These are phyloP conservation scores for Colletotrichum agaves DNA, from an alignment of 2,329 filamentous ascomycete species.

Conservation along the genomic window DNA sequence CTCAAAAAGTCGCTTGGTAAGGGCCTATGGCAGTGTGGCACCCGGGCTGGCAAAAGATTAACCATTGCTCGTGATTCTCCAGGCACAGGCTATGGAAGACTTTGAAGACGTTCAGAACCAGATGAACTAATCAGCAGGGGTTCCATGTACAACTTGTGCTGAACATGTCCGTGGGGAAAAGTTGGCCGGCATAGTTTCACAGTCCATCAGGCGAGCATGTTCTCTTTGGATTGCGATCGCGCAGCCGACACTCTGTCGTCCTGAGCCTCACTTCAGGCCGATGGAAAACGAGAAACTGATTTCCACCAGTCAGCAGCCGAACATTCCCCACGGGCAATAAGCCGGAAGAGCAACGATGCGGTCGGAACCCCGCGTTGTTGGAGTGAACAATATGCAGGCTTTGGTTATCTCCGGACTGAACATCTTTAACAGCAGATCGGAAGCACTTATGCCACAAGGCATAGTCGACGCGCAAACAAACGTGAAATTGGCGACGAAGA, in stretches of 20 bases:
- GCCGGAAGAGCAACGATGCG: slow-evolving; percentile 18
- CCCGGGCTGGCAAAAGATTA: no score
- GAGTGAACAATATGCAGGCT: background rate
- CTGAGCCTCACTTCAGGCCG: slow-evolving; percentile 4
- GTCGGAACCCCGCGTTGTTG: slow-evolving; percentile 24
- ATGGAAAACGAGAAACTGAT: background rate
- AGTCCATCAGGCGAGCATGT: background rate
- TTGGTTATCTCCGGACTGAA: background rate
- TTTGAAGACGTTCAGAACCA: no score
- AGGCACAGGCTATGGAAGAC: no score
- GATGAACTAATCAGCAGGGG: no score
- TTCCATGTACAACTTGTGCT: no score
- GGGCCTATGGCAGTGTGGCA: no score
- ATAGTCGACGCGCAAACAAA: background rate
- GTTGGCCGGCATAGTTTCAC: background rate
- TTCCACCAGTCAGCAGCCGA: slow-evolving; percentile 23
- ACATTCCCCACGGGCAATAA: slow-evolving; percentile 29
- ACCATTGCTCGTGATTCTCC: no score
- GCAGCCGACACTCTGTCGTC: background rate
- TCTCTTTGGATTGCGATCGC: background rate
- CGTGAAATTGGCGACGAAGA: accelerated
- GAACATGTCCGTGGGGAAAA: no score
- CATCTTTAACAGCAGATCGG: background rate
- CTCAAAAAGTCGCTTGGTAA: no score
- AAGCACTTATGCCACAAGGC: background rate